Conservation (phyloP, 1,139 yeast genomes). For the Hemisphaericaspora xylanilytica region DNA sequence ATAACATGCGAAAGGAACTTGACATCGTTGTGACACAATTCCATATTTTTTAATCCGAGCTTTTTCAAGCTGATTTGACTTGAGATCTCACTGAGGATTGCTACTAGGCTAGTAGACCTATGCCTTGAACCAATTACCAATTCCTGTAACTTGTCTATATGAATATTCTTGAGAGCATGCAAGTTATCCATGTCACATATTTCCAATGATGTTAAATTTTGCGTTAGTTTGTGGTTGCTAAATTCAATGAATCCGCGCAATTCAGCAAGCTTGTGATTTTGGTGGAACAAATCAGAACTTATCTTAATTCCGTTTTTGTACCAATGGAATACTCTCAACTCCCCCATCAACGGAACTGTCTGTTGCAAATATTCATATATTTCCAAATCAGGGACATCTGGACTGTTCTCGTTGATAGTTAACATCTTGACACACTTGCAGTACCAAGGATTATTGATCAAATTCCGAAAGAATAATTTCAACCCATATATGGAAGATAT, state of each 20-base stretch:
- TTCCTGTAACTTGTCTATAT: background rate
- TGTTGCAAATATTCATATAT: slow-evolving; percentile 17
- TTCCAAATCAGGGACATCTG: slow-evolving; percentile 29
- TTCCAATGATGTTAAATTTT: background rate
- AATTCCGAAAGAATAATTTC: slow-evolving; percentile 20
- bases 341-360: slow-evolving; percentile 20
- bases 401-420: slow-evolving; percentile 18
- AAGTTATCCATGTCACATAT: background rate
- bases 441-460: slow-evolving; percentile 13
- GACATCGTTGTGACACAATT: slow-evolving; percentile 4
- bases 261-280: slow-evolving; percentile 3
- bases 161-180: background rate
- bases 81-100: background rate
- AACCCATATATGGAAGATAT: slow-evolving; percentile 22
- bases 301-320: background rate
- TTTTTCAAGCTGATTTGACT: slow-evolving; percentile 2
- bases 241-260: slow-evolving; percentile 23
- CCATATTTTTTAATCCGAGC: slow-evolving; percentile 9
- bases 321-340: slow-evolving; percentile 25
- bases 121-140: background rate
- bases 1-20: background rate
- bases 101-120: background rate
- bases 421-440: slow-evolving; percentile 18
- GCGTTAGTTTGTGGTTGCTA: slow-evolving; percentile 12
- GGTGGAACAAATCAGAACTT: background rate